These are phyloP conservation scores for Ambispora gerdemannii DNA, from an alignment of 192 early-diverging fungal genomes.

Conservation along the genomic window DNA sequence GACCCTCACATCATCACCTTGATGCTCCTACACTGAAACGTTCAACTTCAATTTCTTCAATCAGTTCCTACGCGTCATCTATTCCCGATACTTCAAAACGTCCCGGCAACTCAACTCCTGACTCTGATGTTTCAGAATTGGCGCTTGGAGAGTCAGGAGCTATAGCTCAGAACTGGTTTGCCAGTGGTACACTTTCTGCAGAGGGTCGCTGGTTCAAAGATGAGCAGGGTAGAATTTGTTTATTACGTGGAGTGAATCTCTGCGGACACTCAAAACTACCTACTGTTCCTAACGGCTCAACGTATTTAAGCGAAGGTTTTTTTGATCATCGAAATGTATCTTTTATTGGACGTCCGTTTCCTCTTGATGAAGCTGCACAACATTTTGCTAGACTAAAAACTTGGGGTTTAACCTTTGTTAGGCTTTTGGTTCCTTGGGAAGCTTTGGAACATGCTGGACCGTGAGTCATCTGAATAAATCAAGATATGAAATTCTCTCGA, in stretches of 20 bases:
- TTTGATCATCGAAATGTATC: constrained; percentile 72
- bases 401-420: constrained; percentile 81
- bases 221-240: constrained; percentile 51
- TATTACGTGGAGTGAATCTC: constrained; percentile 76
- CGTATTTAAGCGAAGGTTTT: constrained; percentile 61
- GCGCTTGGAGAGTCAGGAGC: constrained; percentile 29
- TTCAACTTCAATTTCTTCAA: constrained; percentile 37
- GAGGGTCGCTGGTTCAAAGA: constrained; percentile 52
- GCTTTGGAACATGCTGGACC: constrained; percentile 75
- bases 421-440: constrained; percentile 80
- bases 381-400: constrained; percentile 68
- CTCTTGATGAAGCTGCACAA: constrained; percentile 66
- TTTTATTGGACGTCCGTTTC: constrained; percentile 77
- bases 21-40: constrained; percentile 38
- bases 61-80: constrained; percentile 45
- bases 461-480: constrained; percentile 30
- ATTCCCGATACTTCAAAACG: constrained; percentile 4
- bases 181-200: constrained; percentile 32
- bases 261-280: constrained; percentile 78
- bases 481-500: neutral
- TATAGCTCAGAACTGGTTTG: constrained; percentile 43
- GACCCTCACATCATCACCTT: constrained; percentile 35
- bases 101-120: neutral
- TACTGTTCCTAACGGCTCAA: constrained; percentile 61
- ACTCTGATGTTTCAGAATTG: neutral